Conservation (phyloP, 2,329 filamentous ascomycete species). For the Xylariaceae sp. region DNA sequence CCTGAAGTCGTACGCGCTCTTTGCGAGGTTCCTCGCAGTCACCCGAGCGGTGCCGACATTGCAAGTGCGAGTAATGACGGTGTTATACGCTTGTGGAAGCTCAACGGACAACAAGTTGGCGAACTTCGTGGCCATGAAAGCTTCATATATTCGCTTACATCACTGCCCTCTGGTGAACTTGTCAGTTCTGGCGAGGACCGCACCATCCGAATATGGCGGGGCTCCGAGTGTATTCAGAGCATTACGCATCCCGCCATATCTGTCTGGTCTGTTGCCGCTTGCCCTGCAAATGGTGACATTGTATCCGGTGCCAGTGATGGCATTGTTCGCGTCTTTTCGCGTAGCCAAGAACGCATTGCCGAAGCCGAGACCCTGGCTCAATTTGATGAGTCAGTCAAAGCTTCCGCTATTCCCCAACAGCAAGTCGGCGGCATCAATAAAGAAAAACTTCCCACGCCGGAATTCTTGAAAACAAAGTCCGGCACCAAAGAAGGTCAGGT, state of each 20-base stretch:
- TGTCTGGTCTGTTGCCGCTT: constrained; percentile 88
- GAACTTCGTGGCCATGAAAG: constrained; percentile 85
- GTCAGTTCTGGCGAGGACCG: constrained; percentile 91
- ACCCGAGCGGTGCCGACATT: constrained; percentile 82
- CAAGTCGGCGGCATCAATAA: constrained; percentile 81
- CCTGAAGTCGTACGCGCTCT: constrained; percentile 85
- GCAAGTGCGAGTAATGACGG: constrained; percentile 93
- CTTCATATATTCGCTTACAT: constrained; percentile 83
- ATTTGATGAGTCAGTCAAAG: constrained; percentile 77
- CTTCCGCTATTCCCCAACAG: constrained; percentile 82
- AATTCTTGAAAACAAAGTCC: constrained; percentile 73
- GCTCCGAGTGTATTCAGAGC: constrained; percentile 78
- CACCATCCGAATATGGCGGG: constrained; percentile 86
- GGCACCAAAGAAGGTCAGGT: constrained; percentile 97
- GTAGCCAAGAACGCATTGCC: constrained; percentile 63
- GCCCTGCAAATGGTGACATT: constrained; percentile 78
- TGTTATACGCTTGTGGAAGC: constrained; percentile 77
- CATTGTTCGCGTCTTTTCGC: constrained; percentile 76
- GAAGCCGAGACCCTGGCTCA: constrained; percentile 59
- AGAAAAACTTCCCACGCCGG: constrained; percentile 81
- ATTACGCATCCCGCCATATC: constrained; percentile 97
- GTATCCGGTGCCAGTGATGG: constrained; percentile 90
- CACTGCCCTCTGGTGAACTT: constrained; percentile 75
- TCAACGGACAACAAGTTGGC: constrained; percentile 69
- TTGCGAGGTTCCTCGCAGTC: constrained; percentile 67